Evolutionary conservation across 345 rosid species (phyloP).

Genomic region (Sonneratia alba): DNA sequence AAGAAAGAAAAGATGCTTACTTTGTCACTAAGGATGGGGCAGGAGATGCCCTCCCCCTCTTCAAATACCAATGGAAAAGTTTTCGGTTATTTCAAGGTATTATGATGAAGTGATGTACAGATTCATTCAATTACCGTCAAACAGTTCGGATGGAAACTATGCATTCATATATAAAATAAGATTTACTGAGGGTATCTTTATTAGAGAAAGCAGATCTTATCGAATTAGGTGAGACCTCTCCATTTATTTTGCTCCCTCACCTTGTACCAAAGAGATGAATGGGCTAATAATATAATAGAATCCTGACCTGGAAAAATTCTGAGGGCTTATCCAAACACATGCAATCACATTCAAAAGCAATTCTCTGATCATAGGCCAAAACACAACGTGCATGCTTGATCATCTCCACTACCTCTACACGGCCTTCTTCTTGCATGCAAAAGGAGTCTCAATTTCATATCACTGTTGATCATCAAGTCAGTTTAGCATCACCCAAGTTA

Average conservation of each 20-base stretch:
- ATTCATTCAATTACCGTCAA: background rate
- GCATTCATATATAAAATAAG: background rate
- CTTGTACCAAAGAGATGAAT: background rate
- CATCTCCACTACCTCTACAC: background rate
- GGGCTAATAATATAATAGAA: background rate
- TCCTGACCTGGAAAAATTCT: slow-evolving; percentile 1
- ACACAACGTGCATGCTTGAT: background rate
- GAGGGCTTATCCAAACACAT: background rate
- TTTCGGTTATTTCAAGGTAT: background rate
- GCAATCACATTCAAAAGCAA: slow-evolving; percentile 1
- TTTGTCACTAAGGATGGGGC: slow-evolving; percentile 44
- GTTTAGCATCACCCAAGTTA: background rate
- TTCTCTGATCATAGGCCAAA: background rate
- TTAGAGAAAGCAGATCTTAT: background rate
- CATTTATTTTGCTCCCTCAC: background rate
- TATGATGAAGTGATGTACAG: background rate
- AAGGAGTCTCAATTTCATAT: too few relatives aligned
- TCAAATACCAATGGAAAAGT: background rate
- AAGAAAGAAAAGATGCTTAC: slow-evolving; percentile 26
- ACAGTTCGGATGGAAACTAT: background rate
- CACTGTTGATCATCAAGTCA: too few relatives aligned
- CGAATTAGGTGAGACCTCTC: background rate
- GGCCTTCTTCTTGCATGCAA: background rate
- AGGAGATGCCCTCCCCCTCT: slow-evolving; percentile 3
- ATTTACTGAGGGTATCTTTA: background rate